Percentiles rank a stretch among this genome's conserved stretches.
Evolutionary conservation across 306 rosid genomes (phyloP).

Genomic region (Prunus padus): DNA sequence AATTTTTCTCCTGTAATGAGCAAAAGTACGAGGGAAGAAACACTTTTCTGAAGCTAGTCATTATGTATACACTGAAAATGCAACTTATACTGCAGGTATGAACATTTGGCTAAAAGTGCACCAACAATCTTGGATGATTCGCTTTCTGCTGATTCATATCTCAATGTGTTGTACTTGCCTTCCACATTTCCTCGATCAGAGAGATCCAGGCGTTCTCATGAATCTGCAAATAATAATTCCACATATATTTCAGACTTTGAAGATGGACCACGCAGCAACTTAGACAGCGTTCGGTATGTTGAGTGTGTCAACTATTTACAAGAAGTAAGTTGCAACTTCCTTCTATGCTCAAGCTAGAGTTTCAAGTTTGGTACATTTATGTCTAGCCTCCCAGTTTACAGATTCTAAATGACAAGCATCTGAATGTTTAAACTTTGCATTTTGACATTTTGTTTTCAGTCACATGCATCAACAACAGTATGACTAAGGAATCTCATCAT

Average conservation of each 20-base stretch:
- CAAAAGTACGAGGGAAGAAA: not conserved
- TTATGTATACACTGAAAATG: constrained; percentile 29
- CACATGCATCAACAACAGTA: not conserved
- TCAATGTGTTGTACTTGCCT: constrained; percentile 92
- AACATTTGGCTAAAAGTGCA: constrained; percentile 95
- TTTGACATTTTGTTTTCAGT: not conserved
- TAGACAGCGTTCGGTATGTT: constrained; percentile 67
- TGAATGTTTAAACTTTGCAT: not conserved
- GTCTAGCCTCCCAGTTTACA: not conserved
- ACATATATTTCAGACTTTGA: constrained; percentile 56
- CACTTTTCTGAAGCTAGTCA: constrained; percentile 6
- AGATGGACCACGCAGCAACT: constrained; percentile 95
- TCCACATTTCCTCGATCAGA: constrained; percentile 96
- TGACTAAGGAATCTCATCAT: not conserved
- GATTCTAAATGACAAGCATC: not conserved
- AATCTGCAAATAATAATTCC: constrained; percentile 60
- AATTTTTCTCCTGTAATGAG: not conserved
- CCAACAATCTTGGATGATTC: constrained; percentile 97
- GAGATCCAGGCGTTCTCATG: constrained; percentile 73
- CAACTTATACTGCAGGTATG: constrained; percentile 70
- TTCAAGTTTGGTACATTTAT: constrained; percentile 23
- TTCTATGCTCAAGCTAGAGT: constrained; percentile 14
- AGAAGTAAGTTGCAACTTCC: constrained; percentile 56
- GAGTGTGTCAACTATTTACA: constrained; percentile 91
- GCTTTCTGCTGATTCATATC: constrained; percentile 98